Evolutionary conservation across 2,329 filamentous ascomycete species (phyloP), one percentile per base, ranked within the genome.

Genomic region (Botrytis byssoidea): DNA sequence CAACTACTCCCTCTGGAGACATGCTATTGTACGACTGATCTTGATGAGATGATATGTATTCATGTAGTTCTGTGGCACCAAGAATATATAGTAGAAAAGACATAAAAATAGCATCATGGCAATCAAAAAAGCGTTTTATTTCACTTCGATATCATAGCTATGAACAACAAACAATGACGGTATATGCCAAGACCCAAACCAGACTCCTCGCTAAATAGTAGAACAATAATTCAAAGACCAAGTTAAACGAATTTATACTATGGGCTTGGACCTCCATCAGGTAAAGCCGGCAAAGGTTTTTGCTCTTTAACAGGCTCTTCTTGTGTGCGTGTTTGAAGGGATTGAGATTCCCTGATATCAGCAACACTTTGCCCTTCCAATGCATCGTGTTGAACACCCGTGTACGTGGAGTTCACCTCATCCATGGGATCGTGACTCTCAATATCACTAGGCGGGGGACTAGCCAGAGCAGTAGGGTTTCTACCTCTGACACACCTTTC

Each of bases 181-280:
- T 59, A 57, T 69, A 69, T 42, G 25, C n/a, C 10, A 69, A 69
- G 18, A 69, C 35, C 66, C 35, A 69, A 44, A 57, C 66, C 48
- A 44, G n/a, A 69, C 66, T 32, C 66, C 66, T 57, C 66, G 48
- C 66, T 69, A 69, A 69, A 69, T 69, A 69, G 40, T 55, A 59
- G 22, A 42, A 69, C 3, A 57, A 59, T 57, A 68, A 22, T 16
- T 9, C 4, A 10, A 57, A 44, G 37, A 6, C 20, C 32, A 37
- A 69, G n/a, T 32, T 6, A 44, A 32, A 18, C 29, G 16, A 69
- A 10, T 10, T 29, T 8, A 42, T 42, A 22, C 51, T 69, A 69
- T 18, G 51, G 66, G 48, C 48, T 57, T 32, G 16, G 35, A 3
- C n/a, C 29, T 29, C n/a, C 35, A 69, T 42, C 66, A 25, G 66